Evolutionary conservation across 495 filamentous ascomycete genomes (phyloP).

Genomic region (Pseudomonodictys pantanalensis): DNA sequence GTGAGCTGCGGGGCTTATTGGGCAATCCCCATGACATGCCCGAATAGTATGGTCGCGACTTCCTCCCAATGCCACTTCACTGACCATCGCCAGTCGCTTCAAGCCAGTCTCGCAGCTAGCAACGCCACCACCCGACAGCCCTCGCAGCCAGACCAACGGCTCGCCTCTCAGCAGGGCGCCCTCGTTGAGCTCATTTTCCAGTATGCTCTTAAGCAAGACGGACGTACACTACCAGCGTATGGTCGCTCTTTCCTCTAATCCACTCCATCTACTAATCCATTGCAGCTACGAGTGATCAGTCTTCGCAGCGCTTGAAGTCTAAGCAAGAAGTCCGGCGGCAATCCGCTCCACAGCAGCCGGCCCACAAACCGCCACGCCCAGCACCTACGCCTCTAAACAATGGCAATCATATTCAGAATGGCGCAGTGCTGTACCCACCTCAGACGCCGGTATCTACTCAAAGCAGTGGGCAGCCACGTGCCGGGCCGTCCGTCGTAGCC

Average conservation of each 20-base stretch:
- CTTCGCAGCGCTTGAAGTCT: background rate
- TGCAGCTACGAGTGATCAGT: background rate
- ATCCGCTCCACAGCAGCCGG: background rate
- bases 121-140: slow-evolving; percentile 21
- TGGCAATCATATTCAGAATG: background rate
- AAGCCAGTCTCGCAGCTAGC: slow-evolving; percentile 44
- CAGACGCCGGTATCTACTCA: background rate
- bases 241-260: slow-evolving; percentile 12
- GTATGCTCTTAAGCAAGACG: slow-evolving; percentile 56
- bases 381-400: background rate
- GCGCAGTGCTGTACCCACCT: background rate
- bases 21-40: slow-evolving; percentile 61
- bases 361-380: background rate
- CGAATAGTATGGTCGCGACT: slow-evolving; percentile 59
- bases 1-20: slow-evolving; percentile 68
- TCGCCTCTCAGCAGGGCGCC: slow-evolving; percentile 23
- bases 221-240: slow-evolving; percentile 56
- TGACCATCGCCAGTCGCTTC: slow-evolving; percentile 60
- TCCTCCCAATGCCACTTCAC: background rate
- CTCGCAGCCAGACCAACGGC: slow-evolving; percentile 17
- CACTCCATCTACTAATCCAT: background rate
- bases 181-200: slow-evolving; percentile 55
- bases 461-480: background rate
- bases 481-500: slow-evolving; percentile 10
- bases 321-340: background rate